Evolutionary conservation across 176 grass and related monocot genomes (phyloP).

Genomic region (Microstegium vimineum): DNA sequence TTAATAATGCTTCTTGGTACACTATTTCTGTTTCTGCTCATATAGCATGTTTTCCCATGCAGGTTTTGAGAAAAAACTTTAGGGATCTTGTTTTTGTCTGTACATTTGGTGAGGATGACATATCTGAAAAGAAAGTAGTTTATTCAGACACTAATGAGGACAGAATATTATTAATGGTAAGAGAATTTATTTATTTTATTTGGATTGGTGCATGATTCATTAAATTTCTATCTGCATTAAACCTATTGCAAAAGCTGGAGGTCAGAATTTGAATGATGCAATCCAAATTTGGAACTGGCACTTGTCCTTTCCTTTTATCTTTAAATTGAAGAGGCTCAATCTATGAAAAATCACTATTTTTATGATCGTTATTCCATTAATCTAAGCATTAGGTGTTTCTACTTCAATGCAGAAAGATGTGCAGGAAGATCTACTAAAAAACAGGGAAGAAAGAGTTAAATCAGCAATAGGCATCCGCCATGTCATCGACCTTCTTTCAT

Average conservation of each 20-base stretch:
- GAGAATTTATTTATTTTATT: slow-evolving; percentile 1
- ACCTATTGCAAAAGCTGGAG: neutral
- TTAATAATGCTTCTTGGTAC: slow-evolving; percentile 6
- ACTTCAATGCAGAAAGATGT: slow-evolving; percentile 62
- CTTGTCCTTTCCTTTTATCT: neutral
- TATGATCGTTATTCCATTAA: slow-evolving; percentile 15
- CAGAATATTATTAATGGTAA: slow-evolving; percentile 64
- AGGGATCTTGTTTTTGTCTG: slow-evolving; percentile 65
- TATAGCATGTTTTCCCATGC: slow-evolving; percentile 17
- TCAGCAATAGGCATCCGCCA: slow-evolving; percentile 82
- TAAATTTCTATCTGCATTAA: neutral
- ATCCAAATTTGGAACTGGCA: neutral
- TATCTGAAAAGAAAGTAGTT: slow-evolving; percentile 63
- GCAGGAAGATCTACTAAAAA: slow-evolving; percentile 60
- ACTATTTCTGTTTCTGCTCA: slow-evolving; percentile 20
- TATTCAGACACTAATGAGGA: slow-evolving; percentile 67
- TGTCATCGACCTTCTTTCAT: slow-evolving; percentile 93
- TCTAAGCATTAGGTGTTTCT: slow-evolving; percentile 12
- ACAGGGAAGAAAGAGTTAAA: slow-evolving; percentile 47
- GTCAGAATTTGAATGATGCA: neutral
- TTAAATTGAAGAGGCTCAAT: slow-evolving; percentile 4
- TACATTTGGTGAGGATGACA: slow-evolving; percentile 46
- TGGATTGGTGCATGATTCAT: neutral
- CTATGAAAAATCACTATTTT: neutral
- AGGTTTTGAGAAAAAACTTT: slow-evolving; percentile 84